These are phyloP conservation scores for Debaryomyces coudertii DNA, from an alignment of 1,139 yeast genomes.

Conservation along the genomic window DNA sequence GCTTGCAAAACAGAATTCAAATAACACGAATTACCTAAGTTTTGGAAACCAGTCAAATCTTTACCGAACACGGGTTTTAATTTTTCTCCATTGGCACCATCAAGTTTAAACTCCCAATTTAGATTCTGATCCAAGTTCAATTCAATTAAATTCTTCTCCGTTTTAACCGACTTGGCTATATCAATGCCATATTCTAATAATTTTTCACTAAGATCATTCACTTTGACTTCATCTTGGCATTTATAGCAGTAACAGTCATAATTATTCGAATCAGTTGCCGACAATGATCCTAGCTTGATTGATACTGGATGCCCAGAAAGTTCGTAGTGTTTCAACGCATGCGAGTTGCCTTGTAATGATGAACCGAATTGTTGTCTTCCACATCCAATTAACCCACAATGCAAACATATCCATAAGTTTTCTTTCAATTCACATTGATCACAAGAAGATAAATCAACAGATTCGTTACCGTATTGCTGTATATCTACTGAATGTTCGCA, in stretches of 20 bases:
- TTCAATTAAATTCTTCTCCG: conserved; percentile 87
- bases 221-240: conserved; percentile 87
- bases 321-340: conserved; percentile 75
- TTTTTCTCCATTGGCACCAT: conserved; percentile 69
- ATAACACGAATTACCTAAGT: conserved; percentile 93
- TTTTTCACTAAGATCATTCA: conserved; percentile 57
- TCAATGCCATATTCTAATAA: conserved; percentile 72
- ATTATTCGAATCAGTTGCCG: conserved; percentile 54
- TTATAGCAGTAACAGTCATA: conserved; percentile 86
- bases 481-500: conserved; percentile 74
- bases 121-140: conserved; percentile 89
- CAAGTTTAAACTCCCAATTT: conserved; percentile 90
- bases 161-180: conserved; percentile 55
- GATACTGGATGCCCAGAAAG: conserved; percentile 72
- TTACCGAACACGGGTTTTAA: conserved; percentile 67
- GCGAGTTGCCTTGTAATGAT: conserved; percentile 88
- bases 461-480: conserved; percentile 33
- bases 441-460: conserved; percentile 54
- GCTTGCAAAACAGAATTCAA: conserved; percentile 80
- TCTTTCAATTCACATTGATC: conserved; percentile 60
- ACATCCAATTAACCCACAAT: conserved; percentile 90
- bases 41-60: conserved; percentile 78
- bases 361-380: conserved; percentile 89
- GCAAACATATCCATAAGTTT: conserved; percentile 87
- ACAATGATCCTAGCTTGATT: conserved; percentile 85